A percentile compares a stretch with the other conserved stretches of the same genome.
Evolutionary conservation across 2,329 filamentous ascomycete species (phyloP).

Genomic region (Alternaria burnsii): DNA sequence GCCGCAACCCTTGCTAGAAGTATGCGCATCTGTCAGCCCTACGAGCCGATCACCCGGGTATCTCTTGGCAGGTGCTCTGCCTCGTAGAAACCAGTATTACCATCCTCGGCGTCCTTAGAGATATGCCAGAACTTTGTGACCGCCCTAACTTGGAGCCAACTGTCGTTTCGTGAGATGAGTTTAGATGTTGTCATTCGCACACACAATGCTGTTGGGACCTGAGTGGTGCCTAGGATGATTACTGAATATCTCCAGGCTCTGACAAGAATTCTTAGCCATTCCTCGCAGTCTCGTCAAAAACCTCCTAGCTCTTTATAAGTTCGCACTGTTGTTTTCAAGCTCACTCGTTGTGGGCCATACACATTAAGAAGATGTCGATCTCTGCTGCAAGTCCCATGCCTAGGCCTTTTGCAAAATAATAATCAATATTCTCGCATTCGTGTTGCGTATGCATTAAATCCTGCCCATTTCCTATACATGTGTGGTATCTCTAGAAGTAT

Average conservation of each 20-base stretch:
- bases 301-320: not conserved
- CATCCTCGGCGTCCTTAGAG: not conserved
- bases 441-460: not conserved
- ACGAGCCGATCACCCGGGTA: conserved; percentile 4
- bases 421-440: not conserved
- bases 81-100: not conserved
- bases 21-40: conserved; percentile 6
- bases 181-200: not conserved
- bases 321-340: not conserved
- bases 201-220: not conserved
- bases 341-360: not conserved
- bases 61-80: not conserved
- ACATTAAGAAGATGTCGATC: not conserved
- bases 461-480: conserved; percentile 2
- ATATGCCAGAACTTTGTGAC: not conserved
- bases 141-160: not conserved
- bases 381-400: not conserved
- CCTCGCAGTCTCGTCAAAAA: not conserved
- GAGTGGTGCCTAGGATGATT: not conserved
- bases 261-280: not conserved
- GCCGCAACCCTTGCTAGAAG: not conserved
- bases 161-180: not conserved
- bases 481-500: conserved; percentile 22
- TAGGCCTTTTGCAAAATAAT: not conserved
- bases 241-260: not conserved